Evolutionary conservation across 495 filamentous ascomycete genomes (phyloP), one percentile per base, ranked within the genome.

Genomic region (Aspergillus funiculosus): DNA sequence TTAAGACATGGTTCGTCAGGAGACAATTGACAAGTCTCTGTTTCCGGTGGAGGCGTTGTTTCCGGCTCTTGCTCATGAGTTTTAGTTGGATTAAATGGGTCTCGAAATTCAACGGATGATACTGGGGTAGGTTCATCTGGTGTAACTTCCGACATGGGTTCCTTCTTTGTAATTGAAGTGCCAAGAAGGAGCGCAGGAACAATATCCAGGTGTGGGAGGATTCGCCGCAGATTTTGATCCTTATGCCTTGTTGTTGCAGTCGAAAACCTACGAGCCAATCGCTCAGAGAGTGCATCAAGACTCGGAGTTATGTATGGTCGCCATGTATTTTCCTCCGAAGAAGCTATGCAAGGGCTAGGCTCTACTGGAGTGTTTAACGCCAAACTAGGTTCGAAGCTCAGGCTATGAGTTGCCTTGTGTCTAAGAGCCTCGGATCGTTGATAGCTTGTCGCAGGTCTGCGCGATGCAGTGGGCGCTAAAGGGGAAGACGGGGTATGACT

Each of bases 391-490:
- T 61, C 63, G 18, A 67, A 68, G 20, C 60, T 58, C n/a, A 62
- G 29, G 29, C 54, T 54, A 14, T 64, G 51, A 11, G 59, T 58
- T 17, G 61, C 57, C 34, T 57, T 60, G 19, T 82, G 73, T 46
- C 80, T 77, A 28, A 86, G 64, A 1, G 82, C 85, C 13, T 82
- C 84, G 2, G 86, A 83, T 46, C 87, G 74, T 62, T 94, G 89
- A 65, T 94, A 83, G 62, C 88, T 94, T 13, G 89, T 94, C 13
- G 85, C 89, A 15, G 89, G 89, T 57, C 88, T 73, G 43, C 85
- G 77, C 37, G 89, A 68, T 4, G 75, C 22, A 29, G 18, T 76
- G 10, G 78, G 64, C 41, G 80, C 59, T 50, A 79, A 73, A 13
- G 79, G 70, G 32, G 78, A 77, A 34, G 61, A 50, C 8, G 57